Percentiles rank a stretch among this genome's conserved stretches.
Evolutionary conservation across 108 stramenopile species (phyloP).

Genomic region (Nitzschia sp.): DNA sequence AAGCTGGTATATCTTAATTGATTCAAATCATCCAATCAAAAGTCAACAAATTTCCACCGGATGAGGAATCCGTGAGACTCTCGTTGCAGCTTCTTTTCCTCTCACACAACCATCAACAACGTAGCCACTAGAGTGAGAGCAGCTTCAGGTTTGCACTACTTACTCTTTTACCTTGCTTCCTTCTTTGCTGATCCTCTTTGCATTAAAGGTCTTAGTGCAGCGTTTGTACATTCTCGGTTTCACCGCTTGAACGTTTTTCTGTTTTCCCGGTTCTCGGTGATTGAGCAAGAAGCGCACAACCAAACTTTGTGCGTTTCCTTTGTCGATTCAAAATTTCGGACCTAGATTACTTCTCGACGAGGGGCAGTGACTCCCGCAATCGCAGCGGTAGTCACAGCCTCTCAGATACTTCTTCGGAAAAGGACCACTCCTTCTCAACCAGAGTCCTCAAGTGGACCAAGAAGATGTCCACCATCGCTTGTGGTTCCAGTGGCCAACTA

Average conservation of each 20-base stretch:
- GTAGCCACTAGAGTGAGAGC: no score
- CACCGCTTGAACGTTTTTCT: constrained; percentile 12
- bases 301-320: constrained; percentile 28
- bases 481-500: constrained; percentile 29
- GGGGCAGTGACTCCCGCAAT: constrained; percentile 34
- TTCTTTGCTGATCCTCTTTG: neutral
- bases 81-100: no score
- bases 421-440: constrained; percentile 27
- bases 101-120: no score
- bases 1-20: no score
- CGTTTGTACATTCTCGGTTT: neutral
- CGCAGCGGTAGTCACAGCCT: constrained; percentile 40
- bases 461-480: constrained; percentile 49
- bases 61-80: no score
- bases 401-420: constrained; percentile 22
- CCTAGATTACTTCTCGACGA: constrained; percentile 35
- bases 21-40: no score
- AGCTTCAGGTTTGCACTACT: no score
- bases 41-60: no score
- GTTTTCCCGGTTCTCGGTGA: constrained; percentile 15
- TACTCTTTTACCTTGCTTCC: no score
- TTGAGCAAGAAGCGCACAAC: constrained; percentile 26
- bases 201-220: neutral
- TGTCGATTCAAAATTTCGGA: constrained; percentile 34
- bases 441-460: constrained; percentile 51